Conservation (phyloP, 345 rosid genomes). For the Eutrema heterophyllum region DNA sequence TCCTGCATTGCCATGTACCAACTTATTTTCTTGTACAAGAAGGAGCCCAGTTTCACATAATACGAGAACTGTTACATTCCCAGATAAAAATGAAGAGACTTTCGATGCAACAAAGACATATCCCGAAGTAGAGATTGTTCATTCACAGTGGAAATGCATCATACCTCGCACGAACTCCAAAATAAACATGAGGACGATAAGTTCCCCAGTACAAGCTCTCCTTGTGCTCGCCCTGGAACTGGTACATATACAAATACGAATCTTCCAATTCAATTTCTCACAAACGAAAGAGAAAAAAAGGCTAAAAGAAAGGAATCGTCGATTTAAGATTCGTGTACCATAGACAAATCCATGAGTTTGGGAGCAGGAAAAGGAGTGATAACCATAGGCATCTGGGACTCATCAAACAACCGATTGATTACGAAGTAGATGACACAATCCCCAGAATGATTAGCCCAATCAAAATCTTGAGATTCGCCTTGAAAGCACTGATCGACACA, state of each 20-base stretch:
- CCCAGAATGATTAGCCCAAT: conserved; percentile 18
- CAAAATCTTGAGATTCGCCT: conserved; percentile 15
- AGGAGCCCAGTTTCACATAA: neutral
- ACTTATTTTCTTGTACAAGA: conserved; percentile 3
- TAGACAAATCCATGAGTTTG: conserved; percentile 73
- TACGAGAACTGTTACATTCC: neutral
- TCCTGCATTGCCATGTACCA: conserved; percentile 41
- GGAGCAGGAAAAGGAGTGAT: conserved; percentile 87
- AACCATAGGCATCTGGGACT: conserved; percentile 50
- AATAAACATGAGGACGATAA: conserved; percentile 84
- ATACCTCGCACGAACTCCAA: conserved; percentile 92
- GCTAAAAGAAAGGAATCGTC: neutral
- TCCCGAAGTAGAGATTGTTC: neutral
- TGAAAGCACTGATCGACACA: conserved; percentile 29
- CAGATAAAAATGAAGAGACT: neutral
- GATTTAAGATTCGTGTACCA: conserved; percentile 29
- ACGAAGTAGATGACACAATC: conserved; percentile 13
- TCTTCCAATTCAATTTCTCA: neutral
- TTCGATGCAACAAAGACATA: too few relatives aligned
- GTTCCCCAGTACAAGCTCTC: conserved; percentile 97
- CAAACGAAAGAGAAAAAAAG: neutral
- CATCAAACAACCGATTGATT: conserved; percentile 29
- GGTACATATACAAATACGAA: neutral
- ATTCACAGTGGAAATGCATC: neutral
- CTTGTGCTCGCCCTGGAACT: conserved; percentile 88